These are phyloP conservation scores for Haplosporangium gracile DNA, from an alignment of 192 early-diverging fungal genomes.

Conservation along the genomic window DNA sequence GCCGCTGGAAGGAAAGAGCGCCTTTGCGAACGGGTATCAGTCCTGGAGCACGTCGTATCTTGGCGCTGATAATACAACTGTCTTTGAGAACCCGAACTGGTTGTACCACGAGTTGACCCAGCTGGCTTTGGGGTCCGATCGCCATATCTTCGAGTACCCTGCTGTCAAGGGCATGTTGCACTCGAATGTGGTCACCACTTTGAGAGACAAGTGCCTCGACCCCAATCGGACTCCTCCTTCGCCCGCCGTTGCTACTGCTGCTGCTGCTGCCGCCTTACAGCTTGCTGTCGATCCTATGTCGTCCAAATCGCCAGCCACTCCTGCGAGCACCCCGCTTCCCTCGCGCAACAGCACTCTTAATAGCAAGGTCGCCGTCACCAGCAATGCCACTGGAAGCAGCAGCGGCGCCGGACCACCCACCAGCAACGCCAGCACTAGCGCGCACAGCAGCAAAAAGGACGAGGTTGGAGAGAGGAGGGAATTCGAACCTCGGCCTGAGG, in stretches of 20 bases:
- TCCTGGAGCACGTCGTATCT: conserved; percentile 60
- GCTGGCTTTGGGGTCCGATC: conserved; percentile 23
- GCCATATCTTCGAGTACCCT: conserved; percentile 57
- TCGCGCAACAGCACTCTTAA: not conserved
- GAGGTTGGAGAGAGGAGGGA: not conserved
- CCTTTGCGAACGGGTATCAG: conserved; percentile 66
- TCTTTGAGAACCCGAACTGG: conserved; percentile 57
- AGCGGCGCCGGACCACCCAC: not conserved
- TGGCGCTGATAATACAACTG: conserved; percentile 49
- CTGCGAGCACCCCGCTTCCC: not conserved
- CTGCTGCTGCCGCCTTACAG: not conserved
- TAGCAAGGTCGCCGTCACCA: not conserved
- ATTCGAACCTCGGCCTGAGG: conserved; percentile 12
- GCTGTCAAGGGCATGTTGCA: conserved; percentile 61
- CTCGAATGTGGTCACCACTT: conserved; percentile 60
- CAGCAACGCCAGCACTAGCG: not conserved
- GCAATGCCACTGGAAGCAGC: not conserved
- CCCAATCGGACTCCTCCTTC: not conserved
- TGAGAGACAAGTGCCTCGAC: conserved; percentile 56
- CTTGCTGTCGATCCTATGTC: not conserved
- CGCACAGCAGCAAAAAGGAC: not conserved
- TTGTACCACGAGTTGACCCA: conserved; percentile 23
- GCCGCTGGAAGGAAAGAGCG: conserved; percentile 19
- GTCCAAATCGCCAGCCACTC: not conserved
- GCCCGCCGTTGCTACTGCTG: not conserved